phyloP scores from a whole-genome alignment of 2,329 filamentous ascomycete species.

The Diaporthe ampelina region DNA sequence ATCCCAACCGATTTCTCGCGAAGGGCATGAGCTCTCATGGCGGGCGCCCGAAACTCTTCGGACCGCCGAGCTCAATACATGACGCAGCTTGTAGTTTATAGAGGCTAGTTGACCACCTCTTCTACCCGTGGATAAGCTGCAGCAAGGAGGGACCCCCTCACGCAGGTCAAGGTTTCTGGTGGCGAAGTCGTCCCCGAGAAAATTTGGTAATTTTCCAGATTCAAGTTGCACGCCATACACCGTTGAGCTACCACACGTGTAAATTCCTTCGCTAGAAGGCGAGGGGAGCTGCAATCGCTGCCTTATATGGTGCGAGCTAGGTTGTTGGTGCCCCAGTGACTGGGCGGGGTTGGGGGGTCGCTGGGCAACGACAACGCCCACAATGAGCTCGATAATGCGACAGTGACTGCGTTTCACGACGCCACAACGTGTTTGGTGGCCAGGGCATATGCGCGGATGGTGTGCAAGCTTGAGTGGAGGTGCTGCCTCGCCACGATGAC shows the following conservation, averaged over 20 bases:
- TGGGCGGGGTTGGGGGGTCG: neutral
- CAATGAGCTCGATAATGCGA: neutral
- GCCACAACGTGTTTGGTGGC: neutral
- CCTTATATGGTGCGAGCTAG: neutral
- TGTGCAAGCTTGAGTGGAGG: neutral
- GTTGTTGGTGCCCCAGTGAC: neutral
- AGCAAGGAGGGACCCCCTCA: neutral
- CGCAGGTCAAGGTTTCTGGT: neutral
- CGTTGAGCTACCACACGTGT: neutral
- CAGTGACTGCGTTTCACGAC: neutral
- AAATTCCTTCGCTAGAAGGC: neutral
- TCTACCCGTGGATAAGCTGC: neutral
- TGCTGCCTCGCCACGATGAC: neutral
- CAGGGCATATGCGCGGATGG: neutral
- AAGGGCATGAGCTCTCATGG: neutral
- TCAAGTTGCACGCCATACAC: neutral
- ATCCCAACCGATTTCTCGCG: neutral
- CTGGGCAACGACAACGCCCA: neutral
- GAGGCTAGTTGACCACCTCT: constrained; percentile 21
- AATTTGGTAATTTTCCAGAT: neutral
- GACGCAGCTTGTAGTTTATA: constrained; percentile 21
- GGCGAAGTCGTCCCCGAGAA: neutral
- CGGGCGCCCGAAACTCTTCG: neutral
- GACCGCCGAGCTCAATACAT: neutral
- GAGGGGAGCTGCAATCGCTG: neutral